Percentiles rank a stretch among this genome's conserved stretches.
Conservation (phyloP, 208 protist species). For the Trypanosoma melophagium region DNA sequence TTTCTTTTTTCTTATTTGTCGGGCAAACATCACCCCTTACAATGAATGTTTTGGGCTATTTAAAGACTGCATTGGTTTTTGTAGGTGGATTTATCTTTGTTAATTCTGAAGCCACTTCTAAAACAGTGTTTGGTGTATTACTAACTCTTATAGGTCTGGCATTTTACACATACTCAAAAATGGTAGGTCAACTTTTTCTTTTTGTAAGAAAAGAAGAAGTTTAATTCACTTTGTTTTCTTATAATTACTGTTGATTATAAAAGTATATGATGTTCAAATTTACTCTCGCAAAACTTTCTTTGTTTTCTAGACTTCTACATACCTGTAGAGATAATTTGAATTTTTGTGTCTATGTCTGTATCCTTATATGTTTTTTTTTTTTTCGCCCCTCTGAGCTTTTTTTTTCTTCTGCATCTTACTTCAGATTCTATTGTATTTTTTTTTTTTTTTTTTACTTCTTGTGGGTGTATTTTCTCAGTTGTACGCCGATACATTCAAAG, state of each 20-base stretch:
- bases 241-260: too few species aligned
- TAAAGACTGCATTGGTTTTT: constrained; percentile 82
- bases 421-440: too few species aligned
- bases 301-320: background rate
- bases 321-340: too few species aligned
- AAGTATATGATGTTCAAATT: too few species aligned
- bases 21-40: constrained; percentile 82
- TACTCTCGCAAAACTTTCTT: background rate
- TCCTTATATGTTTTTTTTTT: too few species aligned
- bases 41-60: constrained; percentile 82
- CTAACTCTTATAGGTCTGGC: constrained; percentile 65
- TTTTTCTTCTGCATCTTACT: too few species aligned
- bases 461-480: background rate
- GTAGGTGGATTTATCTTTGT: constrained; percentile 61
- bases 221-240: background rate
- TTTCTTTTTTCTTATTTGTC: constrained; percentile 87
- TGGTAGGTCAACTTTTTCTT: background rate
- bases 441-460: too few species aligned
- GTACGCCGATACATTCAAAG: background rate
- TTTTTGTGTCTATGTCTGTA: background rate
- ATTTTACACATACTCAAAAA: constrained; percentile 55
- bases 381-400: too few species aligned
- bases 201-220: background rate
- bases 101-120: constrained; percentile 24
- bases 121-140: constrained; percentile 45